A percentile compares a stretch with the other conserved stretches of the same genome.
Conservation (phyloP, 2,329 filamentous ascomycete genomes). For the Venturiaceae sp. region DNA sequence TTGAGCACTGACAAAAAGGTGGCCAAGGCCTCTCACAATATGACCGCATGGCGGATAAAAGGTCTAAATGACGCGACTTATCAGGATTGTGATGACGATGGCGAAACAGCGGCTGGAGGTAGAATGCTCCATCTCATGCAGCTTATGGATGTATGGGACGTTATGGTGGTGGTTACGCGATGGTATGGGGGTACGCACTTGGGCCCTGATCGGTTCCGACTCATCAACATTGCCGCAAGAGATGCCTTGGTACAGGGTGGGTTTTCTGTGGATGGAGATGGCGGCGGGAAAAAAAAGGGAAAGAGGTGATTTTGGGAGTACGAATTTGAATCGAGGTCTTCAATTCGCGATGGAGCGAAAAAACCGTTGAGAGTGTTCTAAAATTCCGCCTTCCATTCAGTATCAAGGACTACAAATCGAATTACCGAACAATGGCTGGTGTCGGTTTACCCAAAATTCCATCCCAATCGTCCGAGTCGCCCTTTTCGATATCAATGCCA, state of each 20-base stretch:
- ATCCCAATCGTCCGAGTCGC: not conserved
- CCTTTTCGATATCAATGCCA: not conserved
- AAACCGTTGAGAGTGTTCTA: too few relatives aligned
- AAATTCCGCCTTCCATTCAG: too few relatives aligned
- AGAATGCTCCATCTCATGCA: slow-evolving; percentile 85
- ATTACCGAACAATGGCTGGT: not conserved
- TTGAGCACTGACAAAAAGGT: slow-evolving; percentile 75
- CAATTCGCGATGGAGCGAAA: too few relatives aligned
- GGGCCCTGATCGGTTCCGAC: slow-evolving; percentile 78
- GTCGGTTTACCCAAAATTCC: not conserved
- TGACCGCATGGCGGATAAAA: slow-evolving; percentile 83
- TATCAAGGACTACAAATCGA: too few relatives aligned
- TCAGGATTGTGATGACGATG: slow-evolving; percentile 94
- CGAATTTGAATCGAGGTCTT: not conserved
- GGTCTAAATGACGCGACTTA: slow-evolving; percentile 47
- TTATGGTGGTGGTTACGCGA: slow-evolving; percentile 82
- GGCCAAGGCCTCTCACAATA: slow-evolving; percentile 86
- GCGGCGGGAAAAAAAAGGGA: slow-evolving; percentile 15
- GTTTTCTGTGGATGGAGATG: slow-evolving; percentile 45
- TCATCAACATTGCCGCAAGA: slow-evolving; percentile 80
- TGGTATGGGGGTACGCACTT: slow-evolving; percentile 93
- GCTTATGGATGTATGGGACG: slow-evolving; percentile 87
- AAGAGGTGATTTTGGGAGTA: not conserved
- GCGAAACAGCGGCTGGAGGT: slow-evolving; percentile 83
- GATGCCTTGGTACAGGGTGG: slow-evolving; percentile 75